phyloP scores from a whole-genome alignment of 208 protist species.

The Wallacemonas sp. region DNA sequence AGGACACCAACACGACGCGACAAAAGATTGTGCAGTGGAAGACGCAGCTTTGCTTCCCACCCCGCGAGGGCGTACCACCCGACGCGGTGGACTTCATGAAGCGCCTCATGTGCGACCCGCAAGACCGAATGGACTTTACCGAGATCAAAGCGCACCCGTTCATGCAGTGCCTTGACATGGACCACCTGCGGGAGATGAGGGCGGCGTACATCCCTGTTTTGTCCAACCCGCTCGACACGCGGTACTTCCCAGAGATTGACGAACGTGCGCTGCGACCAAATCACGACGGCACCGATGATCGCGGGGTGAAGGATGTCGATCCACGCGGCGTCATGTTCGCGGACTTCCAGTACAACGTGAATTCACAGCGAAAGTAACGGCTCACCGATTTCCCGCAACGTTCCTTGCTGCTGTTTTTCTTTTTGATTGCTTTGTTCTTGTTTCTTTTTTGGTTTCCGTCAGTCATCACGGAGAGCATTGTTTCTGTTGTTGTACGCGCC shows the following conservation, averaged over 20 bases:
- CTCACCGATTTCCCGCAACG: neutral
- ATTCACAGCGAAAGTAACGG: slow-evolving; percentile 18
- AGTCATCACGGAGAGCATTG: too few relatives aligned
- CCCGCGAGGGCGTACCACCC: slow-evolving; percentile 73
- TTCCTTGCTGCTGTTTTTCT: neutral
- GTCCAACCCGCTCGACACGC: slow-evolving; percentile 77
- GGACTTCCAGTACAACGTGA: slow-evolving; percentile 83
- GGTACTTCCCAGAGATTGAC: slow-evolving; percentile 88
- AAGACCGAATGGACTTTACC: slow-evolving; percentile 76
- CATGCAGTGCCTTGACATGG: slow-evolving; percentile 71
- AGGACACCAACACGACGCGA: slow-evolving; percentile 90
- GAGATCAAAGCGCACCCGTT: slow-evolving; percentile 85
- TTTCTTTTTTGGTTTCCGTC: slow-evolving; percentile 3
- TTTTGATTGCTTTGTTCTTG: slow-evolving; percentile 4
- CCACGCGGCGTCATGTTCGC: slow-evolving; percentile 87
- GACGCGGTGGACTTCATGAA: slow-evolving; percentile 93
- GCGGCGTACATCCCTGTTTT: slow-evolving; percentile 76
- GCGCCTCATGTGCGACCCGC: slow-evolving; percentile 85
- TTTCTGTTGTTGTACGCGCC: slow-evolving; percentile 15
- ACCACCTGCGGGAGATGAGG: slow-evolving; percentile 49
- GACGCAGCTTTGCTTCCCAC: slow-evolving; percentile 89
- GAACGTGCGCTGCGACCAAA: slow-evolving; percentile 34
- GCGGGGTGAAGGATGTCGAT: slow-evolving; percentile 70
- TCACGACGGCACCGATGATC: slow-evolving; percentile 30
- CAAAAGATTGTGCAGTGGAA: slow-evolving; percentile 95